Evolutionary conservation across 1,284 basidiomycete genomes (phyloP).

Genomic region (Melampsora americana): DNA sequence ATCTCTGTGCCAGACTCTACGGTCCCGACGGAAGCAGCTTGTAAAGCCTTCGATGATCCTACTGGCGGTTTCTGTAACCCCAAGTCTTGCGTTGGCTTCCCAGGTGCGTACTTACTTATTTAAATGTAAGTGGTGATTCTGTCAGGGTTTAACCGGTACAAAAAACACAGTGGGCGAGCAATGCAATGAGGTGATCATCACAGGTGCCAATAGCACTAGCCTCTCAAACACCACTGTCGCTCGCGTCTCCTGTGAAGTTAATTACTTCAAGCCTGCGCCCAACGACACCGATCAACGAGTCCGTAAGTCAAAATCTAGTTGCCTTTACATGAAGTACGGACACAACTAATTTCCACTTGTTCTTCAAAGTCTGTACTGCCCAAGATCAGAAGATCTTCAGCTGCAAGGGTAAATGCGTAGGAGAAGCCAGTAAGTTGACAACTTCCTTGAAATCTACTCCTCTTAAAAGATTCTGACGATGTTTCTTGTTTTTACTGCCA

Average conservation of each 20-base stretch:
- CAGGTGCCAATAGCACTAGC: slow-evolving; percentile 11
- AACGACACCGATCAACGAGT: slow-evolving; percentile 11
- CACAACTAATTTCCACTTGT: not conserved
- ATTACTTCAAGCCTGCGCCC: slow-evolving; percentile 18
- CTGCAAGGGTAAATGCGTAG: slow-evolving; percentile 20
- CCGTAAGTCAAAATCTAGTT: slow-evolving; percentile 1
- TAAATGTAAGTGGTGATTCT: too few relatives aligned
- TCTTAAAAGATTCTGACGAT: too few relatives aligned
- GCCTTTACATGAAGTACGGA: not conserved
- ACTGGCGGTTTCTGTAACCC: slow-evolving; percentile 18
- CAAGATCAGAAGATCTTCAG: slow-evolving; percentile 24
- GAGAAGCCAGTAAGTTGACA: slow-evolving; percentile 16
- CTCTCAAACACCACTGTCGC: not conserved
- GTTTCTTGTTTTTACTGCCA: too few relatives aligned
- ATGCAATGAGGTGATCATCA: slow-evolving; percentile 27
- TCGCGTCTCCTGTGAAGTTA: slow-evolving; percentile 23
- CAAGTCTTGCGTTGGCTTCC: slow-evolving; percentile 16
- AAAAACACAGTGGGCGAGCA: slow-evolving; percentile 13
- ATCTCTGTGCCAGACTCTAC: slow-evolving; percentile 17
- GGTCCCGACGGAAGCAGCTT: slow-evolving; percentile 22
- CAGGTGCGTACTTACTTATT: slow-evolving; percentile 2
- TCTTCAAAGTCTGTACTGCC: slow-evolving; percentile 17
- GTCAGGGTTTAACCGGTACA: too few relatives aligned
- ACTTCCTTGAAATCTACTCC: too few relatives aligned
- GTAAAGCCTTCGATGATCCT: slow-evolving; percentile 18